Conservation (phyloP, 2,329 filamentous ascomycete genomes). For the Xylaria sp. region DNA sequence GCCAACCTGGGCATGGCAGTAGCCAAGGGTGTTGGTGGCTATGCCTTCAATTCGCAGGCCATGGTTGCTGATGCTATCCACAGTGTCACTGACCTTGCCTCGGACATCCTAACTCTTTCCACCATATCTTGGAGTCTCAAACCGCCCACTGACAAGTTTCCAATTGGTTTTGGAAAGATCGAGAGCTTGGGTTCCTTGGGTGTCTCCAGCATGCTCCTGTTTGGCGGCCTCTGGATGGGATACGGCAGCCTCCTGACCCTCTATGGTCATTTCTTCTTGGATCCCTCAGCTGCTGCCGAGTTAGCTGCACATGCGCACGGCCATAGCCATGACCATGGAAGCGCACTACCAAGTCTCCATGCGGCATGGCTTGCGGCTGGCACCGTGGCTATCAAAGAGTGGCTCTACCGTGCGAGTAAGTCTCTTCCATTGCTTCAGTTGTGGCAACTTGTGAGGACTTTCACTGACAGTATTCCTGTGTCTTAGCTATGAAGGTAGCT, state of each 20-base stretch:
- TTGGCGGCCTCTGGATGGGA: constrained; percentile 91
- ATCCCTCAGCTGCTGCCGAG: constrained; percentile 60
- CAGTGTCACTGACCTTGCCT: constrained; percentile 92
- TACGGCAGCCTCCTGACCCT: constrained; percentile 74
- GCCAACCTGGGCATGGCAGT: constrained; percentile 95
- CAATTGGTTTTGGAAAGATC: constrained; percentile 94
- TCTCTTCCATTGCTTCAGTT: constrained; percentile 34
- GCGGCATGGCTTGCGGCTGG: constrained; percentile 93
- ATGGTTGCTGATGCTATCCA: constrained; percentile 95
- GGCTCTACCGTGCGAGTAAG: constrained; percentile 95
- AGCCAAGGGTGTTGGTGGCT: constrained; percentile 89
- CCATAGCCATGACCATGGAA: constrained; percentile 69
- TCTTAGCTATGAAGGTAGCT: constrained; percentile 88
- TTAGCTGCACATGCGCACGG: constrained; percentile 62
- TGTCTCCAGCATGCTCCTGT: constrained; percentile 87
- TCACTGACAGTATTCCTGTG: constrained; percentile 35
- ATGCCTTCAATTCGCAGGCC: constrained; percentile 91
- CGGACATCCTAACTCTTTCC: constrained; percentile 89
- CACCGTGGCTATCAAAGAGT: constrained; percentile 92
- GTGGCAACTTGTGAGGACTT: neutral
- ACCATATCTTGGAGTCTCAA: constrained; percentile 94
- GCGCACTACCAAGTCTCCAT: constrained; percentile 80
- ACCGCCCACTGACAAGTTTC: constrained; percentile 82
- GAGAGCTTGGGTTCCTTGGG: constrained; percentile 93
- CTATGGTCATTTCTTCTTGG: constrained; percentile 74